Base-by-base conservation (phyloP, 768 basidiomycete species). In the Mycena chlorophos region DNA sequence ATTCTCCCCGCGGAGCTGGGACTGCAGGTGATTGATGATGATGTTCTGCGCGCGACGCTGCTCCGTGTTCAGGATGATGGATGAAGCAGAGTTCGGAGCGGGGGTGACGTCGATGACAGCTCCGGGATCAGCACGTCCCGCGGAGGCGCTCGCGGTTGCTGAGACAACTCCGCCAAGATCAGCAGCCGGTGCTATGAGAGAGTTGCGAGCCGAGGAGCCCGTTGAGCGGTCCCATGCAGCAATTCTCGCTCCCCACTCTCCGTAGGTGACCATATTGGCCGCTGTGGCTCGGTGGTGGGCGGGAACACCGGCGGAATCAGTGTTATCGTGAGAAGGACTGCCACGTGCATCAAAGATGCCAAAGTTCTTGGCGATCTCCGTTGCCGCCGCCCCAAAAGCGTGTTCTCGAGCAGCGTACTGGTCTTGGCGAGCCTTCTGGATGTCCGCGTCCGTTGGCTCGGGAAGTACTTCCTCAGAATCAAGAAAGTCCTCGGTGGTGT, bases 11-110 rank as follows among this genome's bases (percentile, higher is more conserved):
- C 25, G 8, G 3, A 69, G 43, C 17, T 61, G 61, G 14, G 64
- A 27, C 3, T 53, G 23, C 0, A 77, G 23, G 28, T 74, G 73
- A n/a, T 58, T 52, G 4, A 54, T 57, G 0, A 79, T 56, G 4
- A 79, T 75, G 42, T 72, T 64, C 54, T 71, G 70, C 2, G 75
- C 78, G 0, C 69, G 45, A 13, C 43, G 22, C 54, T 77, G 77
- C 10, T 73, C 73, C 1, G 20, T n/a, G 27, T 68, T 68, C 0
- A 75, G 52, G n/a, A 42, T 8, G 8, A n/a, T 25, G 23, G 45
- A 25, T 13, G 4, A 20, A 8, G 31, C 17, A 20, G 13, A 8
- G 25, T 46, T 25, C 8, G 40, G n/a, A 5, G 27, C 10, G n/a
- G 13, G 23, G 16, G 22, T 20, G 10, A 42, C 13, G 13, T 14